Percentiles rank a stretch among this genome's conserved stretches.
phyloP scores from a whole-genome alignment of 176 grass and related monocot genomes.

The Otatea glauca region DNA sequence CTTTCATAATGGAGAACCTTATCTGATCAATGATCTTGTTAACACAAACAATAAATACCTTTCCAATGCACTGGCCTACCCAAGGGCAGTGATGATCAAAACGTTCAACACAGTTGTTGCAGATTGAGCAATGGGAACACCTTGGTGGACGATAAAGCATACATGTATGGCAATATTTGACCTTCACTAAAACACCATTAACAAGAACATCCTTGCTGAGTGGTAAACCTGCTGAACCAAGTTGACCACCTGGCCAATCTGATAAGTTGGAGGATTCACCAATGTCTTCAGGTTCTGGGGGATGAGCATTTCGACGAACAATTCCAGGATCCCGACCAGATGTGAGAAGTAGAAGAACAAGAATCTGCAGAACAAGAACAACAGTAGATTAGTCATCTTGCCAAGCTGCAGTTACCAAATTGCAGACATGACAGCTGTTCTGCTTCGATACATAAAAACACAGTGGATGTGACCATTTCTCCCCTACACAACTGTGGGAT shows the following conservation, averaged over 20 bases:
- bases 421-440: not conserved
- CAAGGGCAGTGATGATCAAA: constrained; percentile 87
- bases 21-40: constrained; percentile 11
- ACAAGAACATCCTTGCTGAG: constrained; percentile 69
- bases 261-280: constrained; percentile 61
- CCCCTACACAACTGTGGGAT: not conserved
- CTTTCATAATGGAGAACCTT: not conserved
- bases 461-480: constrained; percentile 17
- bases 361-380: constrained; percentile 51
- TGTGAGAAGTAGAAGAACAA: constrained; percentile 68
- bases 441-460: constrained; percentile 1
- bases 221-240: constrained; percentile 51
- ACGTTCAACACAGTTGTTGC: constrained; percentile 65
- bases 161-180: constrained; percentile 84
- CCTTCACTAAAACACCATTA: constrained; percentile 69
- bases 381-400: constrained; percentile 7
- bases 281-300: constrained; percentile 69
- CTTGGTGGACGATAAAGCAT: constrained; percentile 85
- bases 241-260: constrained; percentile 63
- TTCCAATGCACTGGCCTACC: constrained; percentile 87
- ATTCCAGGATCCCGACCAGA: constrained; percentile 78
- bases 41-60: constrained; percentile 49
- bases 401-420: constrained; percentile 20
- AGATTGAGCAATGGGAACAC: constrained; percentile 73
- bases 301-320: constrained; percentile 66